Conservation (phyloP, 2,329 filamentous ascomycete genomes). For the Colletotrichum sp. region DNA sequence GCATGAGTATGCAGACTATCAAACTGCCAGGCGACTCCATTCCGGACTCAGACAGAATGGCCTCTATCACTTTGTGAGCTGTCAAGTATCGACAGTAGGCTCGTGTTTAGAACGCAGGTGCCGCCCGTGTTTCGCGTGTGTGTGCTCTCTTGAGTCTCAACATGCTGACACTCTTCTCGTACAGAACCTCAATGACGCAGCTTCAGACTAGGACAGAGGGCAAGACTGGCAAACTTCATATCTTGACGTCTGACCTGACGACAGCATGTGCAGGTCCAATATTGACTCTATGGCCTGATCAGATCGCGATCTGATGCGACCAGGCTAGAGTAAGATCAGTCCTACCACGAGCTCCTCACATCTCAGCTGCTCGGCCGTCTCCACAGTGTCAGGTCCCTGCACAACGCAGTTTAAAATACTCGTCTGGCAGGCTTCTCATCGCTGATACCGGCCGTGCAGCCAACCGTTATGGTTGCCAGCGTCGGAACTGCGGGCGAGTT, state of each 20-base stretch:
- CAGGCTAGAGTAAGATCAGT: constrained; percentile 1
- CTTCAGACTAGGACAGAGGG: neutral
- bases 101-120: neutral
- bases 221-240: neutral
- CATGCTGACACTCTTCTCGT: neutral
- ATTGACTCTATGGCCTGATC: neutral
- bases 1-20: constrained; percentile 14
- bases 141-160: neutral
- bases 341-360: constrained; percentile 6
- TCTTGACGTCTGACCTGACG: neutral
- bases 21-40: neutral
- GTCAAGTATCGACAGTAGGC: constrained; percentile 1
- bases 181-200: neutral
- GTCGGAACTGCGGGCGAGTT: constrained; percentile 20
- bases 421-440: neutral
- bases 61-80: constrained; percentile 16
- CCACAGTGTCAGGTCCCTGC: constrained; percentile 16
- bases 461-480: constrained; percentile 9
- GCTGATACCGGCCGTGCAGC: constrained; percentile 4
- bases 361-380: constrained; percentile 8
- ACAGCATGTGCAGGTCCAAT: neutral
- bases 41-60: neutral
- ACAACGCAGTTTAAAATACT: constrained; percentile 16
- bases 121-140: neutral
- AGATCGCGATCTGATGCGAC: constrained; percentile 16